Percentiles rank a stretch among this genome's conserved stretches.
These are phyloP conservation scores for Penicillium paxilli DNA, from an alignment of 495 filamentous ascomycete genomes.

Conservation along the genomic window DNA sequence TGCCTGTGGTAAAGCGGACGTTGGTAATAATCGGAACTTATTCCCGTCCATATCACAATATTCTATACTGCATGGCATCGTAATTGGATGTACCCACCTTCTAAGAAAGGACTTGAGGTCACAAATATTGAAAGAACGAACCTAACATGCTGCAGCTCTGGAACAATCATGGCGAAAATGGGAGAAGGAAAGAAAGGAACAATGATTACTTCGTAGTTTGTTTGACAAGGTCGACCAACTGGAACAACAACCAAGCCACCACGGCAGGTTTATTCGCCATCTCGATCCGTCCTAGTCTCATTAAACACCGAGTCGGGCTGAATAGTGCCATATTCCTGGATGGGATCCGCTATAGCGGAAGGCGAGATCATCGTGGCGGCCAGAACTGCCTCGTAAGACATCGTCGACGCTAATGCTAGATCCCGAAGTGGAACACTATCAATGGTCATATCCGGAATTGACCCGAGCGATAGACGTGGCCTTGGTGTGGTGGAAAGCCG, in stretches of 20 bases:
- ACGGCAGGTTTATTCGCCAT: neutral
- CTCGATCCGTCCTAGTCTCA: neutral
- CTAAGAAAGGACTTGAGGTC: neutral
- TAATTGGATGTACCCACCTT: neutral
- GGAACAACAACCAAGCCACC: neutral
- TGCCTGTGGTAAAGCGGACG: neutral
- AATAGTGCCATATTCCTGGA: neutral
- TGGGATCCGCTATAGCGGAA: neutral
- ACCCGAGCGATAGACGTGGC: conserved; percentile 13
- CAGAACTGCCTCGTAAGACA: conserved; percentile 26
- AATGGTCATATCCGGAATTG: conserved; percentile 14
- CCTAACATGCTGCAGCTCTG: neutral
- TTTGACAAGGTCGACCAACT: neutral
- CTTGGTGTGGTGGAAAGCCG: conserved; percentile 8
- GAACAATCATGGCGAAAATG: neutral
- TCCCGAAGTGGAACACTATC: conserved; percentile 19
- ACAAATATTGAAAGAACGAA: neutral
- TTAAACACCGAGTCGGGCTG: conserved; percentile 1
- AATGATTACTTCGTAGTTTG: neutral
- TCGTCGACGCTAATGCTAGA: conserved; percentile 20
- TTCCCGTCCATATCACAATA: neutral
- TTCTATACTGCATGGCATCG: neutral
- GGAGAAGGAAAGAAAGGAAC: neutral
- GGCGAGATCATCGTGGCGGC: conserved; percentile 10
- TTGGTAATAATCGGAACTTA: neutral